These are phyloP conservation scores for Ascoidea tarda DNA, from an alignment of 805 yeast genomes.

Conservation along the genomic window DNA sequence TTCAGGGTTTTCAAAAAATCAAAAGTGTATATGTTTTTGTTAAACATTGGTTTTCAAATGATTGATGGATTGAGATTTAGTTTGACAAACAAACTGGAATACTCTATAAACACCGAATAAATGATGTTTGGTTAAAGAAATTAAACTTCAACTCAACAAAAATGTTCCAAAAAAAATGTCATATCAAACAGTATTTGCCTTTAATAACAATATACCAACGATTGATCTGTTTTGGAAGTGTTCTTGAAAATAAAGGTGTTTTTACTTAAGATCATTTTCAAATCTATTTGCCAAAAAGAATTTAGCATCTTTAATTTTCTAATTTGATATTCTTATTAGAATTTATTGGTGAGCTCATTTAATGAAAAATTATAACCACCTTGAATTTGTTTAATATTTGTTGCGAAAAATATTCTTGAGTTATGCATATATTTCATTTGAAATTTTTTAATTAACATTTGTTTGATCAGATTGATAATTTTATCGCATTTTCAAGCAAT, in stretches of 20 bases:
- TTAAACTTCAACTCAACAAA: background rate
- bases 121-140: background rate
- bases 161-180: slow-evolving; percentile 1
- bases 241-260: background rate
- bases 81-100: background rate
- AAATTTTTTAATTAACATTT: no score
- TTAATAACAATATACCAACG: slow-evolving; percentile 2
- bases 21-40: no score
- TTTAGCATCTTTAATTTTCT: no score
- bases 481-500: background rate
- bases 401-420: background rate
- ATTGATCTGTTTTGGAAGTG: slow-evolving; percentile 1
- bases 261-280: background rate
- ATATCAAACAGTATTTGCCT: slow-evolving; percentile 6
- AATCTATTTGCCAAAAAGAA: no score
- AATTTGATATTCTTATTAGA: no score
- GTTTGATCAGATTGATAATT: background rate
- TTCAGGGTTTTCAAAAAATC: background rate
- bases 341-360: no score
- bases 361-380: no score
- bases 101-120: background rate
- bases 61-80: background rate
- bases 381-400: no score
- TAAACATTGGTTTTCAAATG: no score
- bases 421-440: background rate